Evolutionary conservation across 2,329 filamentous ascomycete species (phyloP).

Genomic region (Incumbomyces delicatus): DNA sequence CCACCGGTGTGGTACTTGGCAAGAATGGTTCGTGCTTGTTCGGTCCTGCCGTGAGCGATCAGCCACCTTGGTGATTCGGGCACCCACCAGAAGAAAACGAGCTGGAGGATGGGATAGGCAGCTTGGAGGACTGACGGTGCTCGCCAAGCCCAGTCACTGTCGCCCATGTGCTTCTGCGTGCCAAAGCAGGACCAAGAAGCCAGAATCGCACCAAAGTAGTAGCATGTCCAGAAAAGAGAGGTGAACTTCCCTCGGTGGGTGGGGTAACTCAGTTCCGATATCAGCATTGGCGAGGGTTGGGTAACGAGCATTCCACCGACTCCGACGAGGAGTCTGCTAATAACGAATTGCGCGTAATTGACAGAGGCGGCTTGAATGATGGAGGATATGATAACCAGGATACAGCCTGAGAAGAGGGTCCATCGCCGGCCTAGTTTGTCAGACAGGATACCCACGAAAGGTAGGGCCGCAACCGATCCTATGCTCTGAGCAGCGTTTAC

Average conservation of each 20-base stretch:
- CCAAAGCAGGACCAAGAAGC: constrained; percentile 24
- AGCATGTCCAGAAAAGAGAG: constrained; percentile 14
- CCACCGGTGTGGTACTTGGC: constrained; percentile 18
- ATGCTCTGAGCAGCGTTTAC: constrained; percentile 11
- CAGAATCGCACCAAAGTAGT: constrained; percentile 16
- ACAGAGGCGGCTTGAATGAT: constrained; percentile 22
- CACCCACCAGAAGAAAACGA: constrained; percentile 17
- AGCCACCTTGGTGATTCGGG: constrained; percentile 23
- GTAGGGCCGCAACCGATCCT: constrained; percentile 8
- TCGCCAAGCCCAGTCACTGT: constrained; percentile 22
- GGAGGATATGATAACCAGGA: constrained; percentile 5
- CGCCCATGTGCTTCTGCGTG: constrained; percentile 21
- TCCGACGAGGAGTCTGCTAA: constrained; percentile 24
- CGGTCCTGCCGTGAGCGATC: constrained; percentile 17
- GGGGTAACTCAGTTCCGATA: constrained; percentile 22
- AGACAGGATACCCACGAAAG: constrained; percentile 5
- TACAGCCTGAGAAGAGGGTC: constrained; percentile 9
- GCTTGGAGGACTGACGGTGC: constrained; percentile 21
- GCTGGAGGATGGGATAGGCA: constrained; percentile 11
- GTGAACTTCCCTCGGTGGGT: constrained; percentile 17
- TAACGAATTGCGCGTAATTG: constrained; percentile 23
- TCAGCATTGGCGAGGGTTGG: constrained; percentile 21
- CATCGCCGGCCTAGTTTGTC: constrained; percentile 10
- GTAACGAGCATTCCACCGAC: constrained; percentile 23
- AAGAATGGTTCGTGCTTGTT: constrained; percentile 19